phyloP scores from a whole-genome alignment of 495 filamentous ascomycete genomes.

The Penicillium pancosmium region DNA sequence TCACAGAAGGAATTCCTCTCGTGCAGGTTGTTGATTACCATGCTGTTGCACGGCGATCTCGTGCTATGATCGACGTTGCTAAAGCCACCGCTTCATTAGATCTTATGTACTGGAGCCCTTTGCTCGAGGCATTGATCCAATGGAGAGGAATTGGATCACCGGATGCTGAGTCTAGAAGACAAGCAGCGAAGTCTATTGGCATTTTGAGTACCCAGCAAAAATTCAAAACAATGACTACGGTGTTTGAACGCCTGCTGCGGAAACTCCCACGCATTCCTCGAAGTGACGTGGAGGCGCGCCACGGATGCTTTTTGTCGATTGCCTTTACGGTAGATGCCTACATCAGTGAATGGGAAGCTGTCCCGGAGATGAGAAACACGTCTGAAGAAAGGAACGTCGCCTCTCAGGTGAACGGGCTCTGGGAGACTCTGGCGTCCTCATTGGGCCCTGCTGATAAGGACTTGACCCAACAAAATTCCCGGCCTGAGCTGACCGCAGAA shows the following conservation, averaged over 20 bases:
- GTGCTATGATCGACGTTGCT: conserved; percentile 78
- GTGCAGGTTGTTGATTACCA: conserved; percentile 94
- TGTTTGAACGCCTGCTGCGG: conserved; percentile 43
- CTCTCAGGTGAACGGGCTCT: conserved; percentile 32
- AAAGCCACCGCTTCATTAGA: conserved; percentile 64
- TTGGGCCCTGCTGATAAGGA: conserved; percentile 44
- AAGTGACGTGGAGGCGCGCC: conserved; percentile 66
- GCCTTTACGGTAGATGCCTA: conserved; percentile 46
- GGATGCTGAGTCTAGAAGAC: conserved; percentile 71
- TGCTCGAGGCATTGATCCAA: conserved; percentile 71
- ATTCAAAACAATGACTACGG: conserved; percentile 34
- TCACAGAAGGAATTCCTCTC: conserved; percentile 76
- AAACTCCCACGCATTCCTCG: conserved; percentile 51
- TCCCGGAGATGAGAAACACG: conserved; percentile 12
- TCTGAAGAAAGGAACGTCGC: conserved; percentile 25
- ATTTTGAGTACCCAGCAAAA: conserved; percentile 46
- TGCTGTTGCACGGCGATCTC: conserved; percentile 81
- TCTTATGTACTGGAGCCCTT: conserved; percentile 66
- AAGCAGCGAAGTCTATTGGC: conserved; percentile 71
- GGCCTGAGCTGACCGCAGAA: conserved; percentile 71
- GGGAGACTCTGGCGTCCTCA: conserved; percentile 44
- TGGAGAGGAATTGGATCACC: conserved; percentile 86
- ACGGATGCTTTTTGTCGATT: conserved; percentile 67
- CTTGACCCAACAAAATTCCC: conserved; percentile 52
- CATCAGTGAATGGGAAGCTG: conserved; percentile 17